A percentile compares a stretch with the other conserved stretches of the same genome.
Evolutionary conservation across 2,329 filamentous ascomycete species (phyloP).

Genomic region (Cladosporium cucumerinum): DNA sequence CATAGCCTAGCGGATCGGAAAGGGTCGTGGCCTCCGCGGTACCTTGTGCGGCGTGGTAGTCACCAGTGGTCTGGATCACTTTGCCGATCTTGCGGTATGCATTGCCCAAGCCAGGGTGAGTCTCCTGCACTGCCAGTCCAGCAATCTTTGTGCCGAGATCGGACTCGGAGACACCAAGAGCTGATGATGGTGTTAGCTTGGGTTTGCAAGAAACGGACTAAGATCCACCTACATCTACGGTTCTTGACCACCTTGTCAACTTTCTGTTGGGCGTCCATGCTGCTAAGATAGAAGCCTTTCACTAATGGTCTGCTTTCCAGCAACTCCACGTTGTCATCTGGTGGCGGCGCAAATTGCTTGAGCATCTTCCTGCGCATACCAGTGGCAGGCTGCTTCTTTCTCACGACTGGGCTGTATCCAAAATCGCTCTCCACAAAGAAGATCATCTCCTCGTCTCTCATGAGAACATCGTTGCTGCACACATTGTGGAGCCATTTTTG

Average conservation of each 20-base stretch:
- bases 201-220: no score
- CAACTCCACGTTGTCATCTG: constrained; percentile 93
- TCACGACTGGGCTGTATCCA: constrained; percentile 91
- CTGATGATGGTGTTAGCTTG: constrained; percentile 45
- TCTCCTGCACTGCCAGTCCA: constrained; percentile 83
- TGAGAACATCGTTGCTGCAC: constrained; percentile 85
- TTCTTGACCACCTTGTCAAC: constrained; percentile 91
- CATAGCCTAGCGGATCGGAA: constrained; percentile 89
- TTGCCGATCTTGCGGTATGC: constrained; percentile 95
- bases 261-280: constrained; percentile 97
- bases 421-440: constrained; percentile 99
- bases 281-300: constrained; percentile 90
- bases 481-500: constrained; percentile 95
- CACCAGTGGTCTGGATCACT: constrained; percentile 86
- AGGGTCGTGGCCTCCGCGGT: constrained; percentile 94
- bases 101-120: constrained; percentile 78
- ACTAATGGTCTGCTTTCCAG: constrained; percentile 85
- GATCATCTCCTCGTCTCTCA: constrained; percentile 94
- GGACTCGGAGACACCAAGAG: constrained; percentile 84
- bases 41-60: constrained; percentile 93
- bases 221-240: constrained; percentile 66
- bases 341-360: constrained; percentile 96
- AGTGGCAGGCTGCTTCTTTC: constrained; percentile 94
- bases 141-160: constrained; percentile 90
- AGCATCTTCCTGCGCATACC: constrained; percentile 91